Evolutionary conservation across 2,329 filamentous ascomycete genomes (phyloP), one percentile per base, ranked within the genome.

Genomic region (Didymella arachidicola): DNA sequence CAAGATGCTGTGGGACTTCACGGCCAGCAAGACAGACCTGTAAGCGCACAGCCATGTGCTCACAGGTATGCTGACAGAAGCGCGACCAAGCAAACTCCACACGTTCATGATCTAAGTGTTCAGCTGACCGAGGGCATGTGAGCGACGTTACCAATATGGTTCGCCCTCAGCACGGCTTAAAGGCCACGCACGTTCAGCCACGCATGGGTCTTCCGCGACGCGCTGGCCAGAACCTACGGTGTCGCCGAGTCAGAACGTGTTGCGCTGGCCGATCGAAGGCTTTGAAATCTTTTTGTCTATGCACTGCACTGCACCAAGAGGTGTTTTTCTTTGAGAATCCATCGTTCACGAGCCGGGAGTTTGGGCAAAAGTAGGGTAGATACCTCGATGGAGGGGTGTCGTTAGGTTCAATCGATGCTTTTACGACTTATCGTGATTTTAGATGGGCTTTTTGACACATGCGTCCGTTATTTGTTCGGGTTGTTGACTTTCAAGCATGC

Each of bases 1-100:
- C 75, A 96, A 95, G 79, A 93, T 92, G 87, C 88, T 99, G 60
- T 98, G 94, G 94, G 94, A 97, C 61, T 96, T 95, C 75, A 86
- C 86, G 41, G 64, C 73, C 16, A 62, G 62, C 16, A 75, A 73
- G 66, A 69, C 65, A 16, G 70, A 76, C 10, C 62, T 76, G 64
- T 77, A 75, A 62, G 53, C 51, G 38, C 38, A 19, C 16, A 27
- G 14, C 14, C 2, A 26, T 22, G 51, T 55, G 51, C 45, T 51
- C 39, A 27, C 41, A 50, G 32, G 30, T 29, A 36, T 46, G 41
- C 49, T 41, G 11, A 49, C 44, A 58, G 18, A 29, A 30, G 7
- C 14, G 18, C 42, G 14, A 43, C 22, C 5, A 25, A 43, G 41
- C 14, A 43, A 43, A 14, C 12, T 43, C 22, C 22, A 19, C 25